Evolutionary conservation across 306 rosid genomes (phyloP), one percentile per base, ranked within the genome.

Genomic region (Quercus suber): DNA sequence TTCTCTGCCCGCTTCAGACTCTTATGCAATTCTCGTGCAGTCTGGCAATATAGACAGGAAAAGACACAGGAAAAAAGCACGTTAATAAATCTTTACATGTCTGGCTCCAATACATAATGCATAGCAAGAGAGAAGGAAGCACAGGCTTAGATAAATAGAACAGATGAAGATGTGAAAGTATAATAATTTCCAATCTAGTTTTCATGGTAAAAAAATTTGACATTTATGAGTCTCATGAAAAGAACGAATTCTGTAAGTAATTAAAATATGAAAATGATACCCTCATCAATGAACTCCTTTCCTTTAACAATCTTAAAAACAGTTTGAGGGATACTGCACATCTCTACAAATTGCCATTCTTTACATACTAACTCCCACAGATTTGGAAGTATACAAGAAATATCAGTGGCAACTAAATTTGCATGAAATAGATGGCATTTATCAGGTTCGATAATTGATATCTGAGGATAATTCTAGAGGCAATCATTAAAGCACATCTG

Each of bases 11-110:
- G 88, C 81, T 83, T 80, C 80, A 91, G 84, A 73, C 80, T 87
- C 87, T 88, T 88, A 9, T 86, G 82, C 35, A 94, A 86, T 82
- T 91, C 97, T 53, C 80, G 87, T 60, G 97, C 92, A 73, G 84
- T 86, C 98, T 94, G 97, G 20, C 79, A 76, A 74, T 65, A 77
- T 45, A 45, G 53, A 68, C 31, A 74, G 64, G 11, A 45, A 41
- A 84, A 61, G 37, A 59, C 71, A 74, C 58, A 55, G 76, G 71
- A 73, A 21, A 37, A 67, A 20, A 63, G 52, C 60, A 63, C 27
- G 73, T 78, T 75, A 73, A 28, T 68, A 57, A 37, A 17, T 10
- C 59, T 33, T 3, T n/a, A 49, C 14, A 79, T 51, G 9, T 37
- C 25, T 10, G 28, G 45, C 17, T 58, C 51, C 12, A 25, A 35